Percentiles rank a stretch among this genome's conserved stretches.
Evolutionary conservation across 768 basidiomycete species (phyloP).

Genomic region (Phanerochaete sordida): DNA sequence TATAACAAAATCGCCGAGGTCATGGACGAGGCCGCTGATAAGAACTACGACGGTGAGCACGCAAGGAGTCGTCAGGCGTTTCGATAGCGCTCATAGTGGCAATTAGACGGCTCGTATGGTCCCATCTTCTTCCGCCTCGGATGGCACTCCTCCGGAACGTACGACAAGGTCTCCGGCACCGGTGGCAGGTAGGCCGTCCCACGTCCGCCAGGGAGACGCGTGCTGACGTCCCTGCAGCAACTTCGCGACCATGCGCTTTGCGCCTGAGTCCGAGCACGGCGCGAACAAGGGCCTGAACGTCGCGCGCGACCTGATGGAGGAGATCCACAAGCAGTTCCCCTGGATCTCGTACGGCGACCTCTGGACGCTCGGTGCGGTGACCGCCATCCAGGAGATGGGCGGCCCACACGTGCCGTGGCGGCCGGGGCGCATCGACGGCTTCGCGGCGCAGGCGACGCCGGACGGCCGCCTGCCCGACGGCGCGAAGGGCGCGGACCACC

Average conservation of each 20-base stretch:
- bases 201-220: background rate
- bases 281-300: constrained; percentile 83
- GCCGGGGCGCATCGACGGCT: constrained; percentile 88
- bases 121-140: constrained; percentile 88
- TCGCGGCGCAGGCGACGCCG: constrained; percentile 68
- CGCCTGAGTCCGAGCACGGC: constrained; percentile 78
- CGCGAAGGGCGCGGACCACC: constrained; percentile 75
- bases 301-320: constrained; percentile 81
- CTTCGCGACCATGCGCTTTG: constrained; percentile 98
- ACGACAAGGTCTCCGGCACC: constrained; percentile 72
- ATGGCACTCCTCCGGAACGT: constrained; percentile 94
- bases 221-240: constrained; percentile 50
- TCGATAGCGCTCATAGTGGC: background rate
- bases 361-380: constrained; percentile 95
- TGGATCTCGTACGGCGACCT: constrained; percentile 97
- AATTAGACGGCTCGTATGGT: constrained; percentile 80
- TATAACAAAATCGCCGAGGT: constrained; percentile 85
- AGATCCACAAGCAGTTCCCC: constrained; percentile 80
- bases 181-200: constrained; percentile 65
- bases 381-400: constrained; percentile 88
- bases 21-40: constrained; percentile 61
- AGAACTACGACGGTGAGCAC: constrained; percentile 78
- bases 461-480: constrained; percentile 92
- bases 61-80: background rate
- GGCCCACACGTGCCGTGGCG: constrained; percentile 95